Evolutionary conservation across 2,329 filamentous ascomycete genomes (phyloP).

Genomic region (Aureobasidium lini): DNA sequence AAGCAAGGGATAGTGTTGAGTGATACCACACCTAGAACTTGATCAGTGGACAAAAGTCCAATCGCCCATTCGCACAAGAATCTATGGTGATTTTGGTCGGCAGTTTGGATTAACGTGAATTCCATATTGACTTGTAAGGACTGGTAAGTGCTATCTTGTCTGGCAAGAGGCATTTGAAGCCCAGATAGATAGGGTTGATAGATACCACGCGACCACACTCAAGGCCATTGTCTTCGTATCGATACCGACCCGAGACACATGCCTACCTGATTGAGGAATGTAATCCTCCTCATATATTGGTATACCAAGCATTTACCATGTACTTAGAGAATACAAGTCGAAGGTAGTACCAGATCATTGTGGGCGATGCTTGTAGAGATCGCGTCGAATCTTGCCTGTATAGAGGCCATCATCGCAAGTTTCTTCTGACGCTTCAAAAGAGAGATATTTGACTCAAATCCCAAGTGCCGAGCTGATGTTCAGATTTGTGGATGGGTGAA

Average conservation of each 20-base stretch:
- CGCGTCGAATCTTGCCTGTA: too few relatives aligned
- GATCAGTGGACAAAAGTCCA: too few relatives aligned
- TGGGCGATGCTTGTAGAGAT: too few relatives aligned
- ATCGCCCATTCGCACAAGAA: neutral
- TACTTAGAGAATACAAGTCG: too few relatives aligned
- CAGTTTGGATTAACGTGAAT: too few relatives aligned
- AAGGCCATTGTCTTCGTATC: slow-evolving; percentile 3
- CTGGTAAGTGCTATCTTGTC: neutral
- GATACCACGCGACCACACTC: neutral
- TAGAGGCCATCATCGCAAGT: too few relatives aligned
- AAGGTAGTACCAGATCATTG: too few relatives aligned
- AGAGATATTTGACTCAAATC: too few relatives aligned
- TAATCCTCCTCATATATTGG: neutral
- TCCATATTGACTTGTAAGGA: neutral
- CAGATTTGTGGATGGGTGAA: too few relatives aligned
- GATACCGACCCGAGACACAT: neutral
- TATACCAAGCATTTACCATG: neutral
- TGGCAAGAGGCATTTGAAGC: too few relatives aligned
- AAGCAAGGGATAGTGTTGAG: neutral
- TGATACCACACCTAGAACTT: neutral
- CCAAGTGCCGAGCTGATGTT: neutral
- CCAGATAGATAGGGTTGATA: neutral
- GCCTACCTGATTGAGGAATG: neutral
- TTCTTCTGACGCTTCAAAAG: neutral
- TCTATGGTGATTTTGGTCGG: too few relatives aligned